These are phyloP conservation scores for Diaporthe aspalathi DNA, from an alignment of 2,329 filamentous ascomycete genomes.

Conservation along the genomic window DNA sequence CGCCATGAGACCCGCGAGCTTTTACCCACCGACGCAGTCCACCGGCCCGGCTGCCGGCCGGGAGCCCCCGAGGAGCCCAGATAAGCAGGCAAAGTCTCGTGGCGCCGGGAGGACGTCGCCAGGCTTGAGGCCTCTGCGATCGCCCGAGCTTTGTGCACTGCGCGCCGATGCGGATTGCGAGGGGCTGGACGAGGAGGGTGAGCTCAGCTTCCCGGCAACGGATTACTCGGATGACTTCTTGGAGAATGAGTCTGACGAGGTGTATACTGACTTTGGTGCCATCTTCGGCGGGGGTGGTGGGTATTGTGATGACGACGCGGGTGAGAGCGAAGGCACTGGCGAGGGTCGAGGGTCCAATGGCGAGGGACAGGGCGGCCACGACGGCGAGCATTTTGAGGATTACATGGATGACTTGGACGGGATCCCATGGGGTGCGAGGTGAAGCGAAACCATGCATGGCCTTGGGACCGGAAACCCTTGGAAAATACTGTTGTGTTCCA, in stretches of 20 bases:
- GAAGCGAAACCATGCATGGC: background rate
- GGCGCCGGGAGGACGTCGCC: conserved; percentile 38
- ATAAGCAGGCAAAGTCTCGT: background rate
- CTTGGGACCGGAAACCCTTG: too few species aligned
- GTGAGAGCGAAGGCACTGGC: conserved; percentile 48
- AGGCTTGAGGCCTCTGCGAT: conserved; percentile 44
- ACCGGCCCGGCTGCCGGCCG: background rate
- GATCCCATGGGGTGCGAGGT: conserved; percentile 58
- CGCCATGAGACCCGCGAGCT: background rate
- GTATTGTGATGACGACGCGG: conserved; percentile 43
- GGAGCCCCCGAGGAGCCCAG: conserved; percentile 21
- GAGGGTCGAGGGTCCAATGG: background rate
- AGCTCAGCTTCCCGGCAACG: conserved; percentile 59
- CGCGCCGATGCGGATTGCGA: conserved; percentile 41
- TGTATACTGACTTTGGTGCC: conserved; percentile 67
- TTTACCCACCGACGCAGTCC: background rate
- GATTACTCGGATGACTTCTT: conserved; percentile 56
- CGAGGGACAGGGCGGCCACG: background rate
- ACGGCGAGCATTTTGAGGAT: conserved; percentile 60
- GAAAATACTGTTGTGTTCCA: background rate
- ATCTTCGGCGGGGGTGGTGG: conserved; percentile 55
- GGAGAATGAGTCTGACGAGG: conserved; percentile 60
- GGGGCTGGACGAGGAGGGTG: conserved; percentile 53
- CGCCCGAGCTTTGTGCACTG: conserved; percentile 49
- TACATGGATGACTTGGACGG: conserved; percentile 68